Base-by-base conservation (phyloP, 2,329 filamentous ascomycete species). In the Penicillium sp. region DNA sequence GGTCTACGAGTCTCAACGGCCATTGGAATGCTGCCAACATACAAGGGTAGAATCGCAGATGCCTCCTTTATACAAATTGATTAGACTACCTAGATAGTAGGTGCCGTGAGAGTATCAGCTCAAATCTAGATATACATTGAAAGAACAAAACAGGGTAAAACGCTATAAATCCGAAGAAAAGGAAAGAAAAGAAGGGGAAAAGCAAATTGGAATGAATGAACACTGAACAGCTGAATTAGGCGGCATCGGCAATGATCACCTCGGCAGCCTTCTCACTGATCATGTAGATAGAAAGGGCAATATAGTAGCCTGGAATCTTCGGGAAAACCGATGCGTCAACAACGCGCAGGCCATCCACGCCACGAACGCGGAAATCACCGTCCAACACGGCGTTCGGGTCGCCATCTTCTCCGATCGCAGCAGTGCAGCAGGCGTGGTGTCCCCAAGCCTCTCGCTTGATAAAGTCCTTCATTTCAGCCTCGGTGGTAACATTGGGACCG, bases 181-280 rank as follows among this genome's bases (percentile, higher is more conserved):
- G 18, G 18, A 20, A 20, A 20, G 4, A 20, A 20, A 20, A 20
- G n/a, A n/a, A n/a, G n/a, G n/a, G n/a, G n/a, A 20, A 20, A 20
- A 20, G 18, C 18, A 20, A 20, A 3, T 3, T 20, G 3, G 18
- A 20, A 20, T 20, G 18, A 20, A 20, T 20, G 18, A 20, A 20
- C 18, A 20, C 18, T 20, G 23, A 24, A 9, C 26, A 9, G 3
- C 9, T 8, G 26, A 27, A 28, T 35, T 14, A 51, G 18, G 11
- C 27, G n/a, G 47, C 50, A 41, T 53, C 47, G n/a, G 47, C 47
- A 44, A 53, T 51, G 7, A 53, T 53, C 5, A 48, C 45, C 18
- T 82, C 78, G 0, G 78, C 77, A 1, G 80, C 80, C 69, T 83
- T 84, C 69, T 84, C 79, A 7, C 74, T 74, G 6, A 78, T 67